Conservation (phyloP, 345 rosid species). For the Sapria himalayana region DNA sequence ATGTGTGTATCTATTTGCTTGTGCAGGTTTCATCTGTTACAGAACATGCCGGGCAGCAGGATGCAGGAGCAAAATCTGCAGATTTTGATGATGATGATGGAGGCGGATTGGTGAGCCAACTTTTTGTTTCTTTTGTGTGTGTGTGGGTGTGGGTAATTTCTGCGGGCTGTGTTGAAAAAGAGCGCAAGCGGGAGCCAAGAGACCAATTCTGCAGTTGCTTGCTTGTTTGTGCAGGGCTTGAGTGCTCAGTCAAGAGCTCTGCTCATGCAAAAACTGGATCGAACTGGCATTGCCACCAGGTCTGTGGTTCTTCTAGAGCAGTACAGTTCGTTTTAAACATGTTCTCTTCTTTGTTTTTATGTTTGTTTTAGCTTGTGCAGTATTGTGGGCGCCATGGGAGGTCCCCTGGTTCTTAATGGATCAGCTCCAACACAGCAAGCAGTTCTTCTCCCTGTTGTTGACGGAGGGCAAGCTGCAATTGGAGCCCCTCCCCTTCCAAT, state of each 20-base stretch:
- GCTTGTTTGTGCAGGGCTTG: constrained; percentile 28
- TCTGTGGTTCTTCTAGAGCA: constrained; percentile 9
- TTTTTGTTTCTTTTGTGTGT: neutral
- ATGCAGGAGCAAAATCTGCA: constrained; percentile 49
- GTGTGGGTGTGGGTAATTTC: neutral
- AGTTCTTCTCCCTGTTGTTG: constrained; percentile 26
- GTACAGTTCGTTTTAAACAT: neutral
- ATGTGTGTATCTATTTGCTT: constrained; percentile 3
- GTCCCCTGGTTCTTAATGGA: constrained; percentile 43
- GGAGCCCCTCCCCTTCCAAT: constrained; percentile 33
- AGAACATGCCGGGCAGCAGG: constrained; percentile 71
- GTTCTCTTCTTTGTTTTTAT: constrained; percentile 3
- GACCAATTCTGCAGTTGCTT: no score
- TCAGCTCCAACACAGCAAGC: constrained; percentile 27
- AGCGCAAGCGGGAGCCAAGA: no score
- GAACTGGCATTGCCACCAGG: constrained; percentile 66
- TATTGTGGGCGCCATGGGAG: constrained; percentile 52
- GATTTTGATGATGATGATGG: constrained; percentile 96
- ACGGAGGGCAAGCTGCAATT: constrained; percentile 27
- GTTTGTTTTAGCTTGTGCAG: constrained; percentile 12
- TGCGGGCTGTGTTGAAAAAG: neutral
- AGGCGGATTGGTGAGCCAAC: constrained; percentile 63
- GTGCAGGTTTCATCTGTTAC: constrained; percentile 77
- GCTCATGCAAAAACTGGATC: constrained; percentile 85
- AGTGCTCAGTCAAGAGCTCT: constrained; percentile 80